These are phyloP conservation scores for Ophidiomyces ophidiicola DNA, from an alignment of 2,329 filamentous ascomycete genomes.

Conservation along the genomic window DNA sequence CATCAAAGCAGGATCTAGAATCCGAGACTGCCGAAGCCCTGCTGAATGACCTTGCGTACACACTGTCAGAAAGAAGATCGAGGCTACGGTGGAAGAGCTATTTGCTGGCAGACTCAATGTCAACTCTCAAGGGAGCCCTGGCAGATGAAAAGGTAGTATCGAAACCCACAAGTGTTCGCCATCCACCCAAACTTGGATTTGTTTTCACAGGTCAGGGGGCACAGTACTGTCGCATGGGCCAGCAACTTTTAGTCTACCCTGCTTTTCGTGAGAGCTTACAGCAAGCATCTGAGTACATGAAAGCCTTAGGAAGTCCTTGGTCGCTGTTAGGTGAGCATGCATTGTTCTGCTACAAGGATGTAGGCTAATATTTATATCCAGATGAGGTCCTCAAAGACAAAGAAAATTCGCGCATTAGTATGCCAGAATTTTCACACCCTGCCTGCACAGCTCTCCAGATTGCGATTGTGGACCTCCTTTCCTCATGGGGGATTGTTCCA, in stretches of 20 bases:
- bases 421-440: slow-evolving; percentile 22
- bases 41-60: slow-evolving; percentile 10
- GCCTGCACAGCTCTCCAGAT: slow-evolving; percentile 24
- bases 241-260: slow-evolving; percentile 18
- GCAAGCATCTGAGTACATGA: slow-evolving; percentile 13
- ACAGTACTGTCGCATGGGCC: slow-evolving; percentile 27
- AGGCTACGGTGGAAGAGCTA: slow-evolving; percentile 9
- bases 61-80: slow-evolving; percentile 6
- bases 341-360: background rate
- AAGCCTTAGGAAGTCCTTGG: background rate
- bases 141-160: slow-evolving; percentile 12
- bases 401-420: slow-evolving; percentile 17
- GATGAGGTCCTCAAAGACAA: slow-evolving; percentile 20
- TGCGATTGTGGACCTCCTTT: slow-evolving; percentile 22
- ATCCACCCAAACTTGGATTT: slow-evolving; percentile 20
- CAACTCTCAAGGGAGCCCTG: background rate
- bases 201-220: slow-evolving; percentile 33
- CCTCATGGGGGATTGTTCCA: slow-evolving; percentile 20
- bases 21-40: background rate
- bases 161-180: slow-evolving; percentile 15
- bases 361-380: slow-evolving; percentile 2
- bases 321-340: background rate
- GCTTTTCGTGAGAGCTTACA: slow-evolving; percentile 17
- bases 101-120: slow-evolving; percentile 6
- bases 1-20: background rate